Percentiles rank a stretch among this genome's conserved stretches.
Evolutionary conservation across 345 rosid genomes (phyloP).

Genomic region (Brassica rapa): DNA sequence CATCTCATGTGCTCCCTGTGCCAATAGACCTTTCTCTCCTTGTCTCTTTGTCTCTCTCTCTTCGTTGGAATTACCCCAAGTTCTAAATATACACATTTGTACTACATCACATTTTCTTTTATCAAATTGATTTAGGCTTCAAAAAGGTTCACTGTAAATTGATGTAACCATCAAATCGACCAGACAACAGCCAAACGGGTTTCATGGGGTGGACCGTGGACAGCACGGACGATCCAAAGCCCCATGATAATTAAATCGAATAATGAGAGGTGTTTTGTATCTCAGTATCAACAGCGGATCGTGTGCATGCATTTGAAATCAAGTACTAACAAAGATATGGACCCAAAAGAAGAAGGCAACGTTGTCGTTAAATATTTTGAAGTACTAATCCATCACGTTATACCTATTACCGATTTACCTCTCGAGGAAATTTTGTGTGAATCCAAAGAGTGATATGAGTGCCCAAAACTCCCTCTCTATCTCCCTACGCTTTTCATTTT

Average conservation of each 20-base stretch:
- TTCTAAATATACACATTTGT: background rate
- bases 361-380: conserved; percentile 9
- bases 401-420: background rate
- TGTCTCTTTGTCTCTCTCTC: conserved; percentile 25
- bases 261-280: conserved; percentile 7
- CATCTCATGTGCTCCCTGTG: conserved; percentile 32
- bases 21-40: conserved; percentile 7
- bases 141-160: background rate
- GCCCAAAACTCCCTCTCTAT: background rate
- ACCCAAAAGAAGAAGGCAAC: conserved; percentile 17
- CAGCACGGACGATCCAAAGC: conserved; percentile 20
- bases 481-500: background rate
- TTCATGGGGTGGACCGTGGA: conserved; percentile 30
- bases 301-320: conserved; percentile 26
- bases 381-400: conserved; percentile 7
- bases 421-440: background rate
- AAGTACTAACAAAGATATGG: conserved; percentile 22
- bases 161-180: conserved; percentile 22
- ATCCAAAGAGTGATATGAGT: background rate
- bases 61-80: conserved; percentile 28
- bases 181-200: background rate
- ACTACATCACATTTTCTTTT: background rate
- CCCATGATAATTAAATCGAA: conserved; percentile 10
- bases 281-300: background rate
- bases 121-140: background rate